Evolutionary conservation across 495 filamentous ascomycete species (phyloP).

Genomic region (Penicillium flavigenum): DNA sequence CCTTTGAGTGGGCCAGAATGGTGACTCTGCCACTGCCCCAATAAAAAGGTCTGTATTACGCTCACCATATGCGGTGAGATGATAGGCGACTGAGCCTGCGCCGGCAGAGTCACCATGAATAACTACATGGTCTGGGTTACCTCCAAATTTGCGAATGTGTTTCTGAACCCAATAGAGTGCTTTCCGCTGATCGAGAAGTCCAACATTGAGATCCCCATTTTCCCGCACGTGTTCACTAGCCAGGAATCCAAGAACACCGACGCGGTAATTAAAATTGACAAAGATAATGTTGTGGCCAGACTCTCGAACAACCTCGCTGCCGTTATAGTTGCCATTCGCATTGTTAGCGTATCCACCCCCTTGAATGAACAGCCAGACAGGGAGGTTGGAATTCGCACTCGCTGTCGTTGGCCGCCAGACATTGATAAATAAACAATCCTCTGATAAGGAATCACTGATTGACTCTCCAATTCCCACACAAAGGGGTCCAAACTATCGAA

Average conservation of each 20-base stretch:
- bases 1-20: conserved; percentile 60
- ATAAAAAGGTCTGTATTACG: conserved; percentile 32
- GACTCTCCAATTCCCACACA: conserved; percentile 29
- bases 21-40: conserved; percentile 58
- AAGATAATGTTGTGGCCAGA: conserved; percentile 56
- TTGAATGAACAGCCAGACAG: conserved; percentile 71
- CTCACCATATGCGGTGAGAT: no score
- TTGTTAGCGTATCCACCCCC: conserved; percentile 69
- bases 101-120: no score
- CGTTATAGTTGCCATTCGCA: conserved; percentile 65
- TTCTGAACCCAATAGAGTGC: no score
- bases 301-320: conserved; percentile 53
- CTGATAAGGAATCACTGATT: conserved; percentile 42
- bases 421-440: conserved; percentile 72
- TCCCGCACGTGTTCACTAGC: conserved; percentile 45
- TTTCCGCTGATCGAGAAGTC: no score
- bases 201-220: no score
- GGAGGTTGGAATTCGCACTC: conserved; percentile 50
- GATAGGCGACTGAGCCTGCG: no score
- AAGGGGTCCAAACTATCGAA: conserved; percentile 40
- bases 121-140: no score
- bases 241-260: conserved; percentile 70
- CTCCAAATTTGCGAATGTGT: no score
- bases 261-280: conserved; percentile 74
- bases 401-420: conserved; percentile 63